Percentiles rank a stretch among this genome's conserved stretches.
phyloP scores from a whole-genome alignment of 345 rosid genomes.

The Eucalyptus regnans region DNA sequence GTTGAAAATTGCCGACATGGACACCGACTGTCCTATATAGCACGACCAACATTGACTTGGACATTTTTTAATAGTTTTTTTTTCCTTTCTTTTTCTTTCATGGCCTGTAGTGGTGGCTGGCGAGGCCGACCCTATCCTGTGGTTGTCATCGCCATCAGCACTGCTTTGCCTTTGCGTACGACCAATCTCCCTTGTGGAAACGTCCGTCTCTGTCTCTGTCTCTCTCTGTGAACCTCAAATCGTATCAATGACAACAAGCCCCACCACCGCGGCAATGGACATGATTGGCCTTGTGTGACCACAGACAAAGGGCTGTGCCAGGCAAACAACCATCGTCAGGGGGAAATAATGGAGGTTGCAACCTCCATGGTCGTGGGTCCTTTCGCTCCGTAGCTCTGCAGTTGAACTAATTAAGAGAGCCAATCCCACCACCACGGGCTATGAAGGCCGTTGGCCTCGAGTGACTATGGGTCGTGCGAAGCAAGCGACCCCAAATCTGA shows the following conservation, averaged over 20 bases:
- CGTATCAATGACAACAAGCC: not conserved
- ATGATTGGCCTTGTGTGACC: not conserved
- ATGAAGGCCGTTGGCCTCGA: not conserved
- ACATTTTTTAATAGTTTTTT: not conserved
- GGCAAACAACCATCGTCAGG: not conserved
- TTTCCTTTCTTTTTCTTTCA: too few species aligned
- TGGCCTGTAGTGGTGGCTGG: not conserved
- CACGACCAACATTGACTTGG: too few species aligned
- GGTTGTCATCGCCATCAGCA: not conserved
- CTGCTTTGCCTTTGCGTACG: not conserved
- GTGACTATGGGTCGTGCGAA: not conserved
- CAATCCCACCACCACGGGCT: not conserved
- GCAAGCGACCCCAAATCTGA: not conserved
- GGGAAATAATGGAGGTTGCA: not conserved
- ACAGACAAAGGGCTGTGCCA: not conserved
- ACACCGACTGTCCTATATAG: accelerated
- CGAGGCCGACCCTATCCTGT: not conserved
- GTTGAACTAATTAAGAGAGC: not conserved
- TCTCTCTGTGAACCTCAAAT: not conserved
- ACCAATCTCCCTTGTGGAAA: not conserved
- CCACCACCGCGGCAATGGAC: not conserved
- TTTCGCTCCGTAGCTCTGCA: not conserved
- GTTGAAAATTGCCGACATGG: too few species aligned
- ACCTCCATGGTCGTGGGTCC: not conserved
- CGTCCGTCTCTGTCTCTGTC: not conserved